Percentiles rank a stretch among this genome's conserved stretches.
Conservation (phyloP, 2,329 filamentous ascomycete genomes). For the Geoglossum cookeanum region DNA sequence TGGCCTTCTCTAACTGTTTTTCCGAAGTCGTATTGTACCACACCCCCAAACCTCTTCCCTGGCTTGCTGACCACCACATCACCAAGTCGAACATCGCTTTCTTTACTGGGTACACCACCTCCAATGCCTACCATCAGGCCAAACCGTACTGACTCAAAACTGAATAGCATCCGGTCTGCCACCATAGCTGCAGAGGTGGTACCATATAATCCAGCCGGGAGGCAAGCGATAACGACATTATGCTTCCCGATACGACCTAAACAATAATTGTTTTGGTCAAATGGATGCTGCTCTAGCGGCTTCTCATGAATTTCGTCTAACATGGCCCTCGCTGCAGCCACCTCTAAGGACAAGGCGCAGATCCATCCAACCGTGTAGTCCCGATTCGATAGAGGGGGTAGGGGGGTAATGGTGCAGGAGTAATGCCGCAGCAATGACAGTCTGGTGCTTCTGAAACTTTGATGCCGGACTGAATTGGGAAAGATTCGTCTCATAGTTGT, state of each 20-base stretch:
- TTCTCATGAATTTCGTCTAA: not conserved
- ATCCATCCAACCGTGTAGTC: not conserved
- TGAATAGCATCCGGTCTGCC: not conserved
- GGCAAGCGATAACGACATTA: conserved; percentile 7
- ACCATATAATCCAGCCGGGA: not conserved
- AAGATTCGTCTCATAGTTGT: too few relatives aligned
- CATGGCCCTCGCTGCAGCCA: conserved; percentile 8
- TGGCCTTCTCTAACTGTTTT: not conserved
- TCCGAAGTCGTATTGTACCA: too few relatives aligned
- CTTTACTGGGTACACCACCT: conserved; percentile 6
- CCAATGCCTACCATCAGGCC: conserved; percentile 9
- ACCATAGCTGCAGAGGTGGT: not conserved
- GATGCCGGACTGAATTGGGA: too few relatives aligned
- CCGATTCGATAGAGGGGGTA: too few relatives aligned
- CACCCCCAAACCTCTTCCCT: not conserved
- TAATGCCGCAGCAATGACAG: too few relatives aligned
- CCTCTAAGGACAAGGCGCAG: not conserved
- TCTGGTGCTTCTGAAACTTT: too few relatives aligned
- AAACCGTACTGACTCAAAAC: conserved; percentile 6
- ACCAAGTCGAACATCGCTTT: conserved; percentile 6
- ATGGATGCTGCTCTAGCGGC: conserved; percentile 2
- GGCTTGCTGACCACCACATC: not conserved
- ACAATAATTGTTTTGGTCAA: conserved; percentile 7
- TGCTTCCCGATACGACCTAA: conserved; percentile 7
- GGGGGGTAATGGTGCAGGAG: too few relatives aligned